These are phyloP conservation scores for Cinnamomum chago DNA, from an alignment of 164 flowering plant genomes.

Conservation along the genomic window DNA sequence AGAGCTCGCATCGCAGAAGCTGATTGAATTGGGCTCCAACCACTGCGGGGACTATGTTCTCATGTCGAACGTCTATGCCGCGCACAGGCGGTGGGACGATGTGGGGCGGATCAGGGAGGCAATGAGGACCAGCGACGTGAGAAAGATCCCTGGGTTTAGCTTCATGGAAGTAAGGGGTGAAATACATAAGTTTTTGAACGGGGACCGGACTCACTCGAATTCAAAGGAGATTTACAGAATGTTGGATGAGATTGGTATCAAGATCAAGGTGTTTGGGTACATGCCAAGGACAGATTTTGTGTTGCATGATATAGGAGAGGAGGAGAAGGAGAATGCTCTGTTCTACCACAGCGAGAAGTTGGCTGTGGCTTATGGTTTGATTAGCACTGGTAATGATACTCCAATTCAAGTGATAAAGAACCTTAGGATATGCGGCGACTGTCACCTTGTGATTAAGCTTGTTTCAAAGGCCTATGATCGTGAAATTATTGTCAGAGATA, in stretches of 20 bases:
- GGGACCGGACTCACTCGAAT: constrained; percentile 50
- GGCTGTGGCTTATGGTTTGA: constrained; percentile 81
- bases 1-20: constrained; percentile 54
- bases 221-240: constrained; percentile 61
- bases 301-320: constrained; percentile 84
- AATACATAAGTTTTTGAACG: constrained; percentile 60
- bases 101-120: constrained; percentile 73
- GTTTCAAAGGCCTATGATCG: constrained; percentile 66
- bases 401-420: constrained; percentile 78
- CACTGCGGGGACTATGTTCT: constrained; percentile 73
- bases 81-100: constrained; percentile 66
- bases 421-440: constrained; percentile 85
- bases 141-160: constrained; percentile 84
- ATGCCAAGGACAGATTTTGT: constrained; percentile 61
- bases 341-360: constrained; percentile 84
- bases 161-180: constrained; percentile 60
- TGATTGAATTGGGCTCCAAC: constrained; percentile 70
- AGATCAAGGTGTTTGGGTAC: constrained; percentile 59
- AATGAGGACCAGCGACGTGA: constrained; percentile 64
- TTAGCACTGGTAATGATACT: constrained; percentile 40
- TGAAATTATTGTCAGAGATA: constrained; percentile 77
- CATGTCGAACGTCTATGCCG: constrained; percentile 78
- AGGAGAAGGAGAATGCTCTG: constrained; percentile 82
- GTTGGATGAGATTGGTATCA: constrained; percentile 68
- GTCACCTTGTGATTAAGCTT: constrained; percentile 72